phyloP scores from a whole-genome alignment of 805 yeast genomes.

The Candida wancherniae region DNA sequence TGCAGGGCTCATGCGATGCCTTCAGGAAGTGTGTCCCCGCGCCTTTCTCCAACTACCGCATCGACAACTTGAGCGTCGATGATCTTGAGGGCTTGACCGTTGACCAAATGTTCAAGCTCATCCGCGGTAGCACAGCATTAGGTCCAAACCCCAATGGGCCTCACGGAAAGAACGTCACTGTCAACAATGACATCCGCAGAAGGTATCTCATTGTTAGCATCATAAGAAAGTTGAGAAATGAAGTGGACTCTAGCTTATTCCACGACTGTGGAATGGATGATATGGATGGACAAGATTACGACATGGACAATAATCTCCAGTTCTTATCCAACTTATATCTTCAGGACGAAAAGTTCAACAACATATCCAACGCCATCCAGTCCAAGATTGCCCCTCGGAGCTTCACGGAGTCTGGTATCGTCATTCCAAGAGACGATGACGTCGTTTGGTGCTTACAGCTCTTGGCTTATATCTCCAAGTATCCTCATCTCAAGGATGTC shows the following conservation, averaged over 20 bases:
- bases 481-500: constrained; percentile 69
- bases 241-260: constrained; percentile 31
- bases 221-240: constrained; percentile 33
- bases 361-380: constrained; percentile 23
- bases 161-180: too few relatives aligned
- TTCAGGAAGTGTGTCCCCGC: too few relatives aligned
- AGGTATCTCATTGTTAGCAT: constrained; percentile 32
- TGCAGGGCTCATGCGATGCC: too few relatives aligned
- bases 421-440: constrained; percentile 91
- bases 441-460: constrained; percentile 90
- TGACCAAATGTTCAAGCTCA: constrained; percentile 35
- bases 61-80: constrained; percentile 31
- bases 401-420: constrained; percentile 55
- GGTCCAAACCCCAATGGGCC: too few relatives aligned
- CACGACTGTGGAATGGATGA: constrained; percentile 17
- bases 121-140: constrained; percentile 19
- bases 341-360: constrained; percentile 28
- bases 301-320: constrained; percentile 40
- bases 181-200: constrained; percentile 31
- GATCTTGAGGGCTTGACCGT: constrained; percentile 36
- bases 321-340: constrained; percentile 38
- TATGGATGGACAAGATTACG: constrained; percentile 29
- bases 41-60: too few relatives aligned
- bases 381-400: constrained; percentile 32
- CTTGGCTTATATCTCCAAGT: constrained; percentile 88